Evolutionary conservation across 2,329 filamentous ascomycete genomes (phyloP), one percentile per base, ranked within the genome.

Genomic region (Lecanosticta acicola): DNA sequence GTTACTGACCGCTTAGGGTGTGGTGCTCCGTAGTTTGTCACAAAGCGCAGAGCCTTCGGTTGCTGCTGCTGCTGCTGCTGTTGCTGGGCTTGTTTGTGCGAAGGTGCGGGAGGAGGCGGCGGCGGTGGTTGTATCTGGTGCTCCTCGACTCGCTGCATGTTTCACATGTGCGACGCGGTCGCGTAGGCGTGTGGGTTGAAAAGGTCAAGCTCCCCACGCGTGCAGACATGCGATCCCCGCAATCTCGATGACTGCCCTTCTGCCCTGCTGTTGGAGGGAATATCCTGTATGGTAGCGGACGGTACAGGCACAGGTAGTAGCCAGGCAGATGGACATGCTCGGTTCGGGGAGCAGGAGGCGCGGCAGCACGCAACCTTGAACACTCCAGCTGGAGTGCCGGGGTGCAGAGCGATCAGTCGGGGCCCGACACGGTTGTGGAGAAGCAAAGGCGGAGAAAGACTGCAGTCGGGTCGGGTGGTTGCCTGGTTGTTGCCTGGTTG

Each of bases 11-110:
- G 76, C 68, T 90, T 91, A 19, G 84, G 83, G 51, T 86, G 85
- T 39, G 86, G 86, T 55, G 87, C 84, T 51, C 86, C 85, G 68
- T 89, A 84, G 60, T 83, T 88, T 54, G 87, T 85, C 58, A 91
- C 85, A 65, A 90, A 91, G 58, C 85, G 83, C 36, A 67, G 42
- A 9, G 54, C 51, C 49, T 60, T 61, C 16, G 36, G 48, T 33
- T 20, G 45, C 26, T 46, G 51, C 11, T 29, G 24, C 5, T 29
- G n/a, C 49, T 60, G 60, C 16, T 35, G 48, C 32, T 20, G 45
- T 29, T 46, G 51, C 11, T 29, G 24, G 11, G 5, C 11, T 24
- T 39, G 42, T 33, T 18, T 32, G 21, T 32, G 32, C 38, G 17
- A 32, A 24, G 34, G 21, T 10, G 38, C 13, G 2, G 35, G 49